Evolutionary conservation across 345 rosid genomes (phyloP), one percentile per base, ranked within the genome.

Genomic region (Turnera subulata): DNA sequence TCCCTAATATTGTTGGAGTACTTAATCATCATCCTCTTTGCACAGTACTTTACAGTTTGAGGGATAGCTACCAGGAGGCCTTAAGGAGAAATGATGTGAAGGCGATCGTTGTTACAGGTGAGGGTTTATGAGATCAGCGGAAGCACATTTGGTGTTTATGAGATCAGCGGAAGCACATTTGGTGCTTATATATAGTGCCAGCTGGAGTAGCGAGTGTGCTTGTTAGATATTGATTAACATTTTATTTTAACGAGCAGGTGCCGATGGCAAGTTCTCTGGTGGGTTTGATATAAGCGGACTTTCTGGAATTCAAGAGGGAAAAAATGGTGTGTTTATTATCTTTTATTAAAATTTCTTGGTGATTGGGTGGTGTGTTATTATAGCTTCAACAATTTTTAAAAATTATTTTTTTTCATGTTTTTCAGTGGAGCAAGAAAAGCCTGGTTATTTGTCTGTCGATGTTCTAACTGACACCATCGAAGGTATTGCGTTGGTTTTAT

Each of bases 221-320:
- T 44, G 24, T 33, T n/a, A 50, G 55, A 50, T 21, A 46, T 35
- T 42, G 42, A n/a, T 49, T 53, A 65, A 63, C 64, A 8, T 11
- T 61, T 23, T 64, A 46, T 66, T 29, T 14, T 24, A 1, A 58
- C 40, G 70, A 50, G 53, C 82, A 89, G 99, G 97, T 58, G 86
- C 84, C n/a, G 88, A 82, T 29, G 97, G 93, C 45, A 94, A 75
- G 72, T 94, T 94, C 72, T 90, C 96, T 63, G 97, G 97, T 63
- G 99, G 99, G 44, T 90, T 88, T 79, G 99, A 90, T 68, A 87
- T 94, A 46, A 38, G 87, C 23, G 77, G 81, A 42, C 90, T 94
- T 50, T 83, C 83, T 46, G 82, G 73, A 57, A n/a, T 90, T 46
- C 91, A 77, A 68, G 55, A 62, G 38, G 95, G 87, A 68, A 74